phyloP scores from a whole-genome alignment of 208 protist species.

The Acanthamoeba healyi region DNA sequence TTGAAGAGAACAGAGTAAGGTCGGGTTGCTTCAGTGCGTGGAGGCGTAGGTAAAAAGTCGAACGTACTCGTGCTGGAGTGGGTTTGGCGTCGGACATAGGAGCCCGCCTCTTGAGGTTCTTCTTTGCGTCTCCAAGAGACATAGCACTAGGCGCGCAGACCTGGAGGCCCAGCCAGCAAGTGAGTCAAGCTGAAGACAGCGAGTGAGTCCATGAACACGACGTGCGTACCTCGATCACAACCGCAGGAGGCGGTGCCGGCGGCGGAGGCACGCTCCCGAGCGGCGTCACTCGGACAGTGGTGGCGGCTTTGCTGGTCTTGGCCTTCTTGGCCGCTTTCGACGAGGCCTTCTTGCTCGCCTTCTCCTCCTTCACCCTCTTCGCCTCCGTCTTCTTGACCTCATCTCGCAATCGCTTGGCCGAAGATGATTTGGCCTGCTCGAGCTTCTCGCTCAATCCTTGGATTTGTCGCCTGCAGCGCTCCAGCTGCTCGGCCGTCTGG shows the following conservation, averaged over 20 bases:
- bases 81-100: background rate
- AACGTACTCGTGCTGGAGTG: background rate
- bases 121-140: background rate
- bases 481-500: background rate
- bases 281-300: background rate
- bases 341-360: background rate
- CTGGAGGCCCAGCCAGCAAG: too few species aligned
- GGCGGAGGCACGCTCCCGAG: background rate
- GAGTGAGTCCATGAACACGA: background rate
- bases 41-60: background rate
- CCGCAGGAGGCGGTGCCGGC: background rate
- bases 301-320: background rate
- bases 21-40: too few species aligned
- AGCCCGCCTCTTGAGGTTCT: conserved; percentile 17
- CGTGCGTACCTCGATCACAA: background rate
- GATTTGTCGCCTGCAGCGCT: background rate
- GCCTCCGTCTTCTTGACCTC: background rate
- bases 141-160: background rate
- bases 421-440: background rate
- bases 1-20: background rate
- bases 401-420: background rate
- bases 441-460: background rate
- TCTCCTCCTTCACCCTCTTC: background rate
- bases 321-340: background rate
- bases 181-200: too few species aligned